A percentile compares a stretch with the other conserved stretches of the same genome.
Conservation (phyloP, 225 moss, liverwort and hornwort species). For the Pleurozium schreberi region DNA sequence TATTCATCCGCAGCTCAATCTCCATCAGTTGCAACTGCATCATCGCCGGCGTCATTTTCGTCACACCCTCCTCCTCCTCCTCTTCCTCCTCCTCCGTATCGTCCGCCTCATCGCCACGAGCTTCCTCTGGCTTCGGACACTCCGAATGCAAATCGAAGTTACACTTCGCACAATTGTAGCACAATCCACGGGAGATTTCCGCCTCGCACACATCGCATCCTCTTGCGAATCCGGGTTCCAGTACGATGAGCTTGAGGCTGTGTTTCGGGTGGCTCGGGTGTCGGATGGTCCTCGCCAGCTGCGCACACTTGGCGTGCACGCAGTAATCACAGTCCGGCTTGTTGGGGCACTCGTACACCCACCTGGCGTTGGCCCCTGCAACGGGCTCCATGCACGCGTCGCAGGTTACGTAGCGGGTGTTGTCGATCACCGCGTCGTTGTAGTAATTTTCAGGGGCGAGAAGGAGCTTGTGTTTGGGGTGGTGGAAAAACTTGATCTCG, state of each 20-base stretch:
- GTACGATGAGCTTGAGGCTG: background rate
- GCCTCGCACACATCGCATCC: background rate
- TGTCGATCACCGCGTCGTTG: background rate
- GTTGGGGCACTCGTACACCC: background rate
- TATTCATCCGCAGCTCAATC: too few relatives aligned
- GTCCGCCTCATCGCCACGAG: too few relatives aligned
- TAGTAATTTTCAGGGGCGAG: background rate
- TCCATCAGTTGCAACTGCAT: background rate
- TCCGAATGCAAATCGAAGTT: background rate
- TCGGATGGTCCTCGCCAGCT: background rate
- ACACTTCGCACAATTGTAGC: background rate
- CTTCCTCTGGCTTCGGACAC: background rate
- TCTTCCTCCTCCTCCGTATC: too few relatives aligned
- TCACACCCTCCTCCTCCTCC: too few relatives aligned
- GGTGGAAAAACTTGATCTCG: background rate
- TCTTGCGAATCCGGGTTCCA: background rate
- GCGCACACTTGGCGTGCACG: background rate
- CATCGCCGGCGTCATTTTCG: background rate
- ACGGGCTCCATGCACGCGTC: background rate
- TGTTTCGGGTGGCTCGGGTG: slow-evolving; percentile 6
- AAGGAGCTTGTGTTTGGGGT: background rate
- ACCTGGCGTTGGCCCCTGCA: background rate
- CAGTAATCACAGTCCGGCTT: background rate
- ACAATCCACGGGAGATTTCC: background rate
- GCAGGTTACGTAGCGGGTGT: background rate